Base-by-base conservation (phyloP, 371 early-diverging fungal species). In the Rhizomucor pusillus region DNA sequence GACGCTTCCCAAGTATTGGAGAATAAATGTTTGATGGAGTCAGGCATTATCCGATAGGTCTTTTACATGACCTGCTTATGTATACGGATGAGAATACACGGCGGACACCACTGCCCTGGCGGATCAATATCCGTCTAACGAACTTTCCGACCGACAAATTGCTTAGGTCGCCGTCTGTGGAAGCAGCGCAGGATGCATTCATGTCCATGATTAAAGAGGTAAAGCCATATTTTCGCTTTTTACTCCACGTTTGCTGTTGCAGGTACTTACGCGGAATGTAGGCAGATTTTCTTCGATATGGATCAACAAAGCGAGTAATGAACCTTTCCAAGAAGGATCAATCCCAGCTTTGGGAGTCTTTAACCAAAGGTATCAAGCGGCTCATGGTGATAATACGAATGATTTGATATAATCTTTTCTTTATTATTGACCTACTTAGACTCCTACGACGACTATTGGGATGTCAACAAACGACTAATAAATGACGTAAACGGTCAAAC, bases 121-220 rank as follows among this genome's bases (percentile, higher is more conserved):
- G 66, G 0, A 61, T 90, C 36, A 85, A 77, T 13, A 69, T 87
- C 1, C 86, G 82, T 57, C 75, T 85, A 50, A 63, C 69, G 40
- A 59, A 74, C 47, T 85, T 85, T 56, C 90, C 90, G 0, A 66
- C 63, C 6, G 81, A 80, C 48, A 76, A 69, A 23, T 45, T 90
- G 29, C 69, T 88, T 48, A 63, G 75, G 39, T 68, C 65, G 20
- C 84, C 78, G 9, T 73, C 77, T 5, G 49, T 74, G 18, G 82
- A 81, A 34, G 73, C 75, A 3, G 75, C 80, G 25, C 85, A 80
- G 56, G 85, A 86, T 53, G 83, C 82, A 60, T 90, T 81, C 62
- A 90, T 90, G 89, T 76, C 87, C n/a, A 83, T 85, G 82, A 69
- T 87, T 49, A 90, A 90, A 67, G 87, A 90, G 78, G 89, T 84